Base-by-base conservation (phyloP, 164 flowering plant species). In the Brasenia schreberi region DNA sequence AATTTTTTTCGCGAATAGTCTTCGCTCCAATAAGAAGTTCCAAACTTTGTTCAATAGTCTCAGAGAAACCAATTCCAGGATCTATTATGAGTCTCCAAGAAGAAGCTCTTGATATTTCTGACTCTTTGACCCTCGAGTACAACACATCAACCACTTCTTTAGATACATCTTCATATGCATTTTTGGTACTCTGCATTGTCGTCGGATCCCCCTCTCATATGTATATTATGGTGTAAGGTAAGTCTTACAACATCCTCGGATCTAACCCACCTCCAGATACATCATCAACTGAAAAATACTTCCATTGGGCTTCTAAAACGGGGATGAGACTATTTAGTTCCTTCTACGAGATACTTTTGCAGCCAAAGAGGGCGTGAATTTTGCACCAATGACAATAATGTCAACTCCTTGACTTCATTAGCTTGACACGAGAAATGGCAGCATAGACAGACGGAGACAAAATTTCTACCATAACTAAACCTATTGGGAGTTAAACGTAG, bases 51-150 rank as follows among this genome's bases (percentile, higher is more conserved):
- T 80, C 83, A n/a, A 79, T 75, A 16, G 81, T 87, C 80, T 90
- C 90, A 19, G 98, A 90, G 69, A 93, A 93, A 33, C 98, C 97
- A 66, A 94, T 77, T 49, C 97, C 97, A 16, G 97, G 99, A 75
- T 91, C 97, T 53, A 83, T 56, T 19, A 91, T 84, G 10, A 94
- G 81, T 73, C 92, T 88, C 99, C 99, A 92, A 67, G 92, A 87
- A 59, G 96, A 97, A 39, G 92, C 75, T 4, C 97, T 96, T 0
- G 84, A 74, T 60, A 76, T 61, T 77, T 94, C 96, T 1, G 99
- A 96, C 52, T 84, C 87, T 43, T 71, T 72, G n/a, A 87, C 76
- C 62, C 75, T 67, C 7, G 65, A 60, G 73, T 68, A 78, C 23
- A 92, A 68, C 70, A 92, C 97, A 5, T 75, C 75, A 33, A 89